Base-by-base conservation (phyloP, 352 stramenopile genomes). In the Phytophthora sojae region DNA sequence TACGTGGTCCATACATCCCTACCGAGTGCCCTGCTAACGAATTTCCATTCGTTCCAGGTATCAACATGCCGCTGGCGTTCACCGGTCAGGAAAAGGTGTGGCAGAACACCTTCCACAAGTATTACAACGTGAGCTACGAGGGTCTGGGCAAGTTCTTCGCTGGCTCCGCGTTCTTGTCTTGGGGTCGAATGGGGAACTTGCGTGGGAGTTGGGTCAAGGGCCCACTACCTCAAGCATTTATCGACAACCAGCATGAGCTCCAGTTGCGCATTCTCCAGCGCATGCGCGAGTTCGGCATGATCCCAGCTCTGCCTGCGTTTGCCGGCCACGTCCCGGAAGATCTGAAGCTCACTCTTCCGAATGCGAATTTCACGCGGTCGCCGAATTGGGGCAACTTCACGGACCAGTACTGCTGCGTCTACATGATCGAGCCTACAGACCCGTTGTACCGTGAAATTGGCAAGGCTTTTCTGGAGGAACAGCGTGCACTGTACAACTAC, bases 21-120 rank as follows among this genome's bases (percentile, higher is more conserved):
- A 19, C 6, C 6, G 1, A 49, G 15, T 30, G 23, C 29, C 30
- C n/a, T 50, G 1, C 21, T 56, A 57, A 65, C 15, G 5, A 30
- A 26, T 26, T 58, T 30, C 21, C 39, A 6, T 5, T 23, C 30
- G 30, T 23, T 35, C 1, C 26, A 73, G 92, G 85, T 78, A 92
- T 98, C 75, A 98, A 98, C 76, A 93, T 97, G 74, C 87, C 93
- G 30, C 67, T 98, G 56, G 92, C 92, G 17, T 95, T 97, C 75
- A 94, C 90, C 0, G 94, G 92, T 9, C 91, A 97, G 69, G 92
- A 97, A 58, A 91, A 94, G 58, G 88, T 97, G 39, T 97, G 91
- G 83, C 85, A 96, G 45, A 84, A 90, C 29, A 92, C 94, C 14
- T 98, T 96, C 74, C 61, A 77, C 37, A 83, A 82, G 11, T 73